A percentile compares a stretch with the other conserved stretches of the same genome.
Conservation (phyloP, 2,329 filamentous ascomycete species). For the Didymella lethalis region DNA sequence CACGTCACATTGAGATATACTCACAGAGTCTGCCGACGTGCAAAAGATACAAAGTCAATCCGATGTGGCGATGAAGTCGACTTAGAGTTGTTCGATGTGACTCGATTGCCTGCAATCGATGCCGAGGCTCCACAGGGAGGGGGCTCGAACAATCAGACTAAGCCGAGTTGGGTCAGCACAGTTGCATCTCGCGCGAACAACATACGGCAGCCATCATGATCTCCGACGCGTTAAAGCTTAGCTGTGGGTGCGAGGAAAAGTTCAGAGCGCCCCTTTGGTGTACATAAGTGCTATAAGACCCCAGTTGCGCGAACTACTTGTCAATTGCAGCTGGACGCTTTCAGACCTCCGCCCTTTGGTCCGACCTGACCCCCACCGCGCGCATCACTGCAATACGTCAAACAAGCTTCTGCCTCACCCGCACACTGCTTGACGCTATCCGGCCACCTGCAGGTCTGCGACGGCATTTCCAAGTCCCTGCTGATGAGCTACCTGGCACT, state of each 20-base stretch:
- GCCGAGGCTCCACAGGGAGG: constrained; percentile 17
- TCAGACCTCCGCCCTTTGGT: constrained; percentile 15
- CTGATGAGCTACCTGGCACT: constrained; percentile 32
- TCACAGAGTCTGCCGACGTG: constrained; percentile 1
- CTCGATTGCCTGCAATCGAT: constrained; percentile 9
- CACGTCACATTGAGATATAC: not conserved
- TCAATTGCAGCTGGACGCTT: not conserved
- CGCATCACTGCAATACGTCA: constrained; percentile 24
- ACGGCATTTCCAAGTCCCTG: constrained; percentile 34
- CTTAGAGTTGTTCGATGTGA: constrained; percentile 17
- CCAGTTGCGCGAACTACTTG: constrained; percentile 5
- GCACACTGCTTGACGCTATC: constrained; percentile 28
- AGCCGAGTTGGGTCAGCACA: not conserved
- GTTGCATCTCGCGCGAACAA: constrained; percentile 17
- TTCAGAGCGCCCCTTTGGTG: not conserved
- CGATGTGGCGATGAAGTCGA: constrained; percentile 12
- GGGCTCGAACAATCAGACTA: not conserved
- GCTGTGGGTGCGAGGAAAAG: not conserved
- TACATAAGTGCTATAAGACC: not conserved
- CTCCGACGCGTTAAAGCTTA: constrained; percentile 3
- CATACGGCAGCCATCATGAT: constrained; percentile 9
- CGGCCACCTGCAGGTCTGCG: constrained; percentile 39
- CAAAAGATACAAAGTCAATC: not conserved
- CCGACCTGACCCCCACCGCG: constrained; percentile 12
- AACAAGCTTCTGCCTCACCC: constrained; percentile 36